Conservation (phyloP, 805 yeast species). For the Ogataea methanolica region DNA sequence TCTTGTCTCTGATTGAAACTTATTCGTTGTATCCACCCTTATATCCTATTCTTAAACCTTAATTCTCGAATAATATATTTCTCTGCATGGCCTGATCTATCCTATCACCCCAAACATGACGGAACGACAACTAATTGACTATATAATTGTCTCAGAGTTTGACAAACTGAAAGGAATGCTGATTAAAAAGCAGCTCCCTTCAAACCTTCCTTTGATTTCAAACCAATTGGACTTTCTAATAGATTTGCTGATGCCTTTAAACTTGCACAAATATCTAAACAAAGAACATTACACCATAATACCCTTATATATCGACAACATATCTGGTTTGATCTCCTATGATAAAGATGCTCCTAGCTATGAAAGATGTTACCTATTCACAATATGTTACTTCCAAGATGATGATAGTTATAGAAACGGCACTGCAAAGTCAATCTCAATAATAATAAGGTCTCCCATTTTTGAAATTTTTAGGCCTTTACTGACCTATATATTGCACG, state of each 20-base stretch:
- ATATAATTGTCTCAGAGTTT: conserved; percentile 63
- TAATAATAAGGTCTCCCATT: conserved; percentile 38
- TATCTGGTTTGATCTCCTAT: conserved; percentile 15
- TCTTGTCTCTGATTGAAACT: too few species aligned
- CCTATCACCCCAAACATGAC: neutral
- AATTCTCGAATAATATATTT: too few species aligned
- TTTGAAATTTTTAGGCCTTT: conserved; percentile 48
- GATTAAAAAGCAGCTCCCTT: conserved; percentile 57
- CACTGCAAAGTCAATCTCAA: conserved; percentile 41
- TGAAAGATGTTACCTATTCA: conserved; percentile 23
- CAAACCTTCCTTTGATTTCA: conserved; percentile 55
- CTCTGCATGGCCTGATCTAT: neutral
- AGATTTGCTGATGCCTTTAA: conserved; percentile 25
- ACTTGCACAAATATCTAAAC: conserved; percentile 40
- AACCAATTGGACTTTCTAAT: conserved; percentile 38
- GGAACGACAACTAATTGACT: conserved; percentile 15
- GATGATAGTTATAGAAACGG: conserved; percentile 34
- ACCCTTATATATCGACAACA: conserved; percentile 36
- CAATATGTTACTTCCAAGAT: conserved; percentile 26
- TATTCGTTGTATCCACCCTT: too few species aligned
- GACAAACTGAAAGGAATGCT: conserved; percentile 73
- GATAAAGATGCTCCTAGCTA: conserved; percentile 6
- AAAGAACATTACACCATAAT: conserved; percentile 57
- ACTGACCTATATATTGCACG: conserved; percentile 41
- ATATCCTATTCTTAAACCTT: too few species aligned